Evolutionary conservation across 1,284 basidiomycete genomes (phyloP), one percentile per base, ranked within the genome.

Genomic region (Trametes pubescens): DNA sequence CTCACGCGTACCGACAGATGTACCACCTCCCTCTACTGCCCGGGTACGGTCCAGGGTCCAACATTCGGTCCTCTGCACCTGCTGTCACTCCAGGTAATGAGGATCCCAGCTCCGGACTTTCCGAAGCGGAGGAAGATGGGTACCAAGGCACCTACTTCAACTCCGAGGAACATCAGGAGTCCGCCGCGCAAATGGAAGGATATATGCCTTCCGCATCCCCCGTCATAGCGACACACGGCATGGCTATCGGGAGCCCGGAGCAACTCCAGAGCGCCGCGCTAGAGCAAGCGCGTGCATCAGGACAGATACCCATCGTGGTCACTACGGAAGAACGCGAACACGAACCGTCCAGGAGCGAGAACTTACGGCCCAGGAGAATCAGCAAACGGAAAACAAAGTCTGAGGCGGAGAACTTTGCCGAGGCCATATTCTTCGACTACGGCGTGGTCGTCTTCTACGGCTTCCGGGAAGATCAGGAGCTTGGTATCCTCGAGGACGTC

Each of bases 1-100:
- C 13, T 16, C 4, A 56, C 32, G 16, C 37, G 3, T 29, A 13
- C 14, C 10, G 6, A 2, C 54, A 93, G 94, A 91, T 95, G 78
- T 98, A 98, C 73, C 93, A 95, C 74, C 85, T 97, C 1, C 96
- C 96, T 0, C 82, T 98, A 0, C 83, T 98, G 5, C 94, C 96
- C 4, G 96, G 96, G 0, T 99, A 98, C 73, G 93, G 93, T 0
- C 90, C 91, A 1, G 87, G 89, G 40, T 89, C 92, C 7, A 94
- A 93, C 65, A 82, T 98, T 21, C 89, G 96, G 6, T 95, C 93
- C 0, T 95, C 94, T 0, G 89, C 85, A 1, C 86, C 89, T 9
- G 82, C 88, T 22, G 82, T 82, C 5, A 83, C 85, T 4, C 81
- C 69, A 18, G 72, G 66, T 81, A 21, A 86, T 83, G 43, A 88